A percentile compares a stretch with the other conserved stretches of the same genome.
phyloP scores from a whole-genome alignment of 345 rosid species.

The Geranium rotundifolium region DNA sequence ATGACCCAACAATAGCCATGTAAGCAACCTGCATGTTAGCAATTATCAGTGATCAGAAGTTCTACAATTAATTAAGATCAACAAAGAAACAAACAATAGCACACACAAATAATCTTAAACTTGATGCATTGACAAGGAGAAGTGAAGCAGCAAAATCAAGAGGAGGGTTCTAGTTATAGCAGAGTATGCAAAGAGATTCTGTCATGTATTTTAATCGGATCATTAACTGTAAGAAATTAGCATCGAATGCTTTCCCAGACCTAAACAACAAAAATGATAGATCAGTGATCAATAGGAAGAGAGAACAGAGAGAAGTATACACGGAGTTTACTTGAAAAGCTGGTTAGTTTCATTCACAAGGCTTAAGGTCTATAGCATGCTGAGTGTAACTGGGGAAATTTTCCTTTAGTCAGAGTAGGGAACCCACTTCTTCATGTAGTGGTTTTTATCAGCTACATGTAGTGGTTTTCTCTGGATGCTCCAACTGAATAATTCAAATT shows the following conservation, averaged over 20 bases:
- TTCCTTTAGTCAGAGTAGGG: too few species aligned
- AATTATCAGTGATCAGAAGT: too few species aligned
- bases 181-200: neutral
- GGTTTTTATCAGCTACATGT: too few species aligned
- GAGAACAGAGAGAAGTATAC: neutral
- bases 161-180: too few species aligned
- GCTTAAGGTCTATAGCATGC: too few species aligned
- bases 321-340: neutral
- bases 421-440: too few species aligned
- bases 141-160: neutral
- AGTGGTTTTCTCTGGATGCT: too few species aligned
- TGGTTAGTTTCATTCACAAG: neutral
- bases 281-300: neutral
- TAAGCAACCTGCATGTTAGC: conserved; percentile 52
- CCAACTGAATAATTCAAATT: too few species aligned
- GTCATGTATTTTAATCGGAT: neutral
- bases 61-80: neutral
- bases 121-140: too few species aligned
- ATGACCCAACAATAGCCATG: conserved; percentile 94
- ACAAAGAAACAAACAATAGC: neutral
- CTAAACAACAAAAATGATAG: neutral
- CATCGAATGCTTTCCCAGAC: neutral
- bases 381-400: too few species aligned
- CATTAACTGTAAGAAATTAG: neutral
- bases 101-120: too few species aligned